These are phyloP conservation scores for Globisporangium ultimum DNA, from an alignment of 352 stramenopile genomes.

Conservation along the genomic window DNA sequence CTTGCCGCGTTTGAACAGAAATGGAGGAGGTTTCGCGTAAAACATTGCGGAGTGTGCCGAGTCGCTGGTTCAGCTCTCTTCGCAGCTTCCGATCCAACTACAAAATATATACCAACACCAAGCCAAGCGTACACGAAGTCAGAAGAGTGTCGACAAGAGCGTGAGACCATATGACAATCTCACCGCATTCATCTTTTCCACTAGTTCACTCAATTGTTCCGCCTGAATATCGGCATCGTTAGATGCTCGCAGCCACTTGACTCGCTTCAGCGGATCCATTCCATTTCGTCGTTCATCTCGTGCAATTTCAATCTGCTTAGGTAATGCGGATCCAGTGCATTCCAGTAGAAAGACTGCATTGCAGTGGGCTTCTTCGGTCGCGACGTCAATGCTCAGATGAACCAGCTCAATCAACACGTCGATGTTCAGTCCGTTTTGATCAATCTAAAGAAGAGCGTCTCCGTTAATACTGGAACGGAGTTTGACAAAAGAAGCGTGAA, in stretches of 20 bases:
- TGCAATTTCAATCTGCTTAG: slow-evolving; percentile 19
- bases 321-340: slow-evolving; percentile 15
- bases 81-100: slow-evolving; percentile 24
- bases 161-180: not conserved
- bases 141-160: too few species aligned
- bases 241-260: slow-evolving; percentile 33
- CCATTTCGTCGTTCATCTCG: slow-evolving; percentile 16
- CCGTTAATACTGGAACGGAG: not conserved
- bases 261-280: slow-evolving; percentile 23
- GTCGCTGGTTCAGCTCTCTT: slow-evolving; percentile 21
- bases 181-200: slow-evolving; percentile 19
- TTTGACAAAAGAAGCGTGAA: not conserved
- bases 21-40: slow-evolving; percentile 19
- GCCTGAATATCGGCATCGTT: slow-evolving; percentile 24
- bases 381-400: slow-evolving; percentile 35
- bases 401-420: slow-evolving; percentile 34
- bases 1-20: slow-evolving; percentile 13
- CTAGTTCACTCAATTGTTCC: slow-evolving; percentile 12
- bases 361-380: slow-evolving; percentile 15
- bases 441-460: slow-evolving; percentile 13
- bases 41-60: slow-evolving; percentile 23
- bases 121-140: not conserved
- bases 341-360: slow-evolving; percentile 14
- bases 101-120: not conserved
- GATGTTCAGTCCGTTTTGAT: slow-evolving; percentile 23